A percentile compares a stretch with the other conserved stretches of the same genome.
Evolutionary conservation across 768 basidiomycete genomes (phyloP).

Genomic region (Candolleomyces efflorescens): DNA sequence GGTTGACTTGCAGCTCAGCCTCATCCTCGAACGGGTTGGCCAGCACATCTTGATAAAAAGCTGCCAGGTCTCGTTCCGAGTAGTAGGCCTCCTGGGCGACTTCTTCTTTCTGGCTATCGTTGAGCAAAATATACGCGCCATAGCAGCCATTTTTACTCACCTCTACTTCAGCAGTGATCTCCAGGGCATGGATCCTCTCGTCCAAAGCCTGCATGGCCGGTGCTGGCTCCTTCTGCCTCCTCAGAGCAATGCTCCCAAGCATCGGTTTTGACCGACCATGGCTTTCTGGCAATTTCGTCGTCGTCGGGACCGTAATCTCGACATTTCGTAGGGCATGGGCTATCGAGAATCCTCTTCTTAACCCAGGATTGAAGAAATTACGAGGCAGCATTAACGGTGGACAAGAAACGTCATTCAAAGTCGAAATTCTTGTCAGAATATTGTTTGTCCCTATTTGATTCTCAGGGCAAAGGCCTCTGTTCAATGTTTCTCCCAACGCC

Average conservation of each 20-base stretch:
- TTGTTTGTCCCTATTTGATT: not conserved
- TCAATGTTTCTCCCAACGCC: not conserved
- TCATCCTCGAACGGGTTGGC: conserved; percentile 8
- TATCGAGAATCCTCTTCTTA: not conserved
- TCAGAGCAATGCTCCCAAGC: not conserved
- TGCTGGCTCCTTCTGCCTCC: not conserved
- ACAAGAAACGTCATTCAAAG: not conserved
- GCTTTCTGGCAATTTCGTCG: not conserved
- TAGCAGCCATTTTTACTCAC: not conserved
- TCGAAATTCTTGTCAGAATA: not conserved
- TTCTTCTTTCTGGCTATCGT: conserved; percentile 5
- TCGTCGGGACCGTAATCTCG: not conserved
- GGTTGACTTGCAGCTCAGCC: conserved; percentile 1
- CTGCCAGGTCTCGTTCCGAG: conserved; percentile 11
- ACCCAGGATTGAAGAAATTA: not conserved
- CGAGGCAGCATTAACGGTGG: not conserved
- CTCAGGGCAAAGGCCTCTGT: not conserved
- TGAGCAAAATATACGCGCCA: no score
- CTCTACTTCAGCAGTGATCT: conserved; percentile 7
- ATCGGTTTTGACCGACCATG: not conserved
- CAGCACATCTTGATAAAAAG: conserved; percentile 15
- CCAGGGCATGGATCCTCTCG: conserved; percentile 11
- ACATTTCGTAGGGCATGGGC: not conserved
- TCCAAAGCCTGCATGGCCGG: conserved; percentile 8
- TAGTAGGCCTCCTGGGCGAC: conserved; percentile 7